Evolutionary conservation across 176 grass and related monocot genomes (phyloP), one percentile per base, ranked within the genome.

Genomic region (Metroxylon sagu): DNA sequence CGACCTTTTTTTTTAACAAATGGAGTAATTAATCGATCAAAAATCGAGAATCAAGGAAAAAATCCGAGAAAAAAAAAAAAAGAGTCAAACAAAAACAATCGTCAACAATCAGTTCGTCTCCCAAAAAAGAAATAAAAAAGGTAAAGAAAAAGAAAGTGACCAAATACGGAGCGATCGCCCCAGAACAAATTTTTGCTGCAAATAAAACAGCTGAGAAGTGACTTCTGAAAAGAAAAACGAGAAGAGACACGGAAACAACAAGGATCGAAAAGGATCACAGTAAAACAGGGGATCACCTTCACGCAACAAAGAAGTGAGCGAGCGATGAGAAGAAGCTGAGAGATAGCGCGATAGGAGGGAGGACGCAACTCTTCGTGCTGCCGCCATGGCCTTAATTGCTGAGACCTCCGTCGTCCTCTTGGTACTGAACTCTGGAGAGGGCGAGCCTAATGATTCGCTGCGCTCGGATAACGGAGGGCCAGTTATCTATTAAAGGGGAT

Each of bases 281-380:
- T 19, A 51, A 3, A 16, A 26, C 35, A 43, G 35, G 25, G 26
- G 17, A 14, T 4, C 29, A 94, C 89, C 84, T 94, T 69, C 59
- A 49, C 76, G 6, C 0, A 64, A 19, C 50, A 75, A 61, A 29
- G 78, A 71, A 18, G 75, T 75, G 62, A 77, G 56, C 61, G 31
- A 28, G 4, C 16, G 15, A 49, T 28, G 43, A 49, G 80, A 52
- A 54, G 21, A 26, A 12, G 72, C 1, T 61, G 56, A 69, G 57
- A 81, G 56, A 61, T 50, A 29, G 17, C 77, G 69, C 43, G 74
- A 78, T 21, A 88, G 77, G 29, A 88, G 10, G 58, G 77, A 94
- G 57, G 71, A 79, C 65, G 79, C 67, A 57, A 70, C 66, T 65
- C 77, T 94, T 56, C 74, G 72, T 66, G 80, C 80, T 21, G 77